phyloP scores from a whole-genome alignment of 345 rosid genomes.

The Xanthoceras sorbifolium region DNA sequence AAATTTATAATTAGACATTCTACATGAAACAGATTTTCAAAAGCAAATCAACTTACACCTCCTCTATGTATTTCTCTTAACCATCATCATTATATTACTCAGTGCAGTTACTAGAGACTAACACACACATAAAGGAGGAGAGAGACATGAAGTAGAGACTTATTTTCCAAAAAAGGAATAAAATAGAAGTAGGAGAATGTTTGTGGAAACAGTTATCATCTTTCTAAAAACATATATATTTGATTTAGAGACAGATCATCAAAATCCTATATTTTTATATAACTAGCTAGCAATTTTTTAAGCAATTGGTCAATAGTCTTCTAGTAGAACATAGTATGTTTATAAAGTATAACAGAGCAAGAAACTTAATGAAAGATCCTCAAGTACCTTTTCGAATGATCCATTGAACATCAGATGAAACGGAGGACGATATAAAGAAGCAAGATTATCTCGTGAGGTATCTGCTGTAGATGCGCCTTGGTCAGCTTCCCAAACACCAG shows the following conservation, averaged over 20 bases:
- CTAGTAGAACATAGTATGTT: background rate
- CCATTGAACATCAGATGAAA: constrained; percentile 83
- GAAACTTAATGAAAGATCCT: background rate
- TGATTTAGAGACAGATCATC: background rate
- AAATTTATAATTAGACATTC: background rate
- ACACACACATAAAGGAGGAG: no score
- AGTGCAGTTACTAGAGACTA: no score
- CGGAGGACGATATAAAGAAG: constrained; percentile 94
- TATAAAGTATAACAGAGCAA: background rate
- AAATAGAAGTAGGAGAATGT: background rate
- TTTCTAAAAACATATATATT: background rate
- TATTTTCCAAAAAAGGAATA: no score
- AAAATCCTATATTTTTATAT: background rate
- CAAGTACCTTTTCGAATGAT: constrained; percentile 80
- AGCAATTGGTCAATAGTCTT: background rate
- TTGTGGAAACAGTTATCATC: background rate
- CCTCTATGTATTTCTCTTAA: background rate
- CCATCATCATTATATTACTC: no score
- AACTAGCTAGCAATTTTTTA: background rate
- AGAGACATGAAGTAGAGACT: no score
- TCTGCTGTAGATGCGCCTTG: constrained; percentile 60
- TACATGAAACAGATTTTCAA: no score
- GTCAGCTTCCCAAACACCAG: constrained; percentile 83
- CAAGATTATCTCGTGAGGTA: constrained; percentile 81
- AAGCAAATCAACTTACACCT: no score